Evolutionary conservation across 192 early-diverging fungal species (phyloP), one percentile per base, ranked within the genome.

Genomic region (Globomyces pollinis-pini): DNA sequence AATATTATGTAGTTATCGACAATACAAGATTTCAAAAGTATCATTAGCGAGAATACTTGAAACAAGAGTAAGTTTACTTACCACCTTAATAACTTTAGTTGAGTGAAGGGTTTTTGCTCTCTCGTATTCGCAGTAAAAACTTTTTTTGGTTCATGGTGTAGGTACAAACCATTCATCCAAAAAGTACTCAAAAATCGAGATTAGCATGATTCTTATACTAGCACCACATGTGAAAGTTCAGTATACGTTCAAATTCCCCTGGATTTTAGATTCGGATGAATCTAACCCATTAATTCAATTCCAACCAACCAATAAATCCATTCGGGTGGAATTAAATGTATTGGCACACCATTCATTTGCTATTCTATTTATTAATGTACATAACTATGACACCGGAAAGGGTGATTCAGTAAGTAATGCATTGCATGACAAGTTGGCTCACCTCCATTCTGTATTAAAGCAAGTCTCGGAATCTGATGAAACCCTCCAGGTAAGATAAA

Each of bases 81-180:
- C n/a, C n/a, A n/a, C n/a, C n/a, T n/a, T n/a, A n/a, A n/a, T n/a
- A n/a, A n/a, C n/a, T n/a, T n/a, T n/a, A n/a, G n/a, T 56, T 81
- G 16, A 43, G 64, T 20, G 74, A 81, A 57, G 79, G 79, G 34
- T 81, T 78, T 59, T n/a, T n/a, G n/a, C n/a, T n/a, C n/a, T n/a
- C n/a, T n/a, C n/a, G n/a, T n/a, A n/a, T n/a, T n/a, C n/a, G n/a
- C n/a, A n/a, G n/a, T n/a, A n/a, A n/a, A n/a, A n/a, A n/a, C n/a
- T n/a, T n/a, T n/a, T n/a, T n/a, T n/a, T n/a, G n/a, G n/a, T n/a
- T n/a, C n/a, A n/a, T n/a, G 6, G 30, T 64, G 1, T 31, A 74
- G 20, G 42, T 56, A 26, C 57, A 59, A 57, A 55, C 24, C n/a
- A 39, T n/a, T 26, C 20, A 13, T 21, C 23, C 12, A 43, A 29